Percentiles rank a stretch among this genome's conserved stretches.
phyloP scores from a whole-genome alignment of 192 early-diverging fungal genomes.

The Helicostylum pulchrum region DNA sequence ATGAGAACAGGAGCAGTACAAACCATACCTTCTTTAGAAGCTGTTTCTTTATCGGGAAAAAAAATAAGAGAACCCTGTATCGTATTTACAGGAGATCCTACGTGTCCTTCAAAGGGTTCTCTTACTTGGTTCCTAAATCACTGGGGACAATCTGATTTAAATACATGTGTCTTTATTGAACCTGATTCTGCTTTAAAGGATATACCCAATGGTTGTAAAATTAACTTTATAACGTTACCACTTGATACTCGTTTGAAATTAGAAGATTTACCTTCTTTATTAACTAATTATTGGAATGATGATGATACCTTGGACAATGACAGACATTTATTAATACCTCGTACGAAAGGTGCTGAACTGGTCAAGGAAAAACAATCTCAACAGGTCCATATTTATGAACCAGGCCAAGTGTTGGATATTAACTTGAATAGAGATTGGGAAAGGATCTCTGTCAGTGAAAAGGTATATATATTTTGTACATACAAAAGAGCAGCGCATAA shows the following conservation, averaged over 20 bases:
- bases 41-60: constrained; percentile 31
- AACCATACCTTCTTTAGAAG: constrained; percentile 39
- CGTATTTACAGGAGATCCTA: constrained; percentile 51
- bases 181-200: constrained; percentile 9
- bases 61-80: constrained; percentile 57
- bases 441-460: constrained; percentile 22
- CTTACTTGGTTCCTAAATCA: constrained; percentile 28
- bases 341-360: constrained; percentile 8
- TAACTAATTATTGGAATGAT: constrained; percentile 8
- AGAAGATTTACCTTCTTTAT: constrained; percentile 2
- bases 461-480: too few relatives aligned
- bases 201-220: neutral
- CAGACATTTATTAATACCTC: constrained; percentile 15
- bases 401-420: constrained; percentile 20
- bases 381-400: constrained; percentile 13
- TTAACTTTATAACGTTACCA: constrained; percentile 17
- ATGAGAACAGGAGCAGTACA: constrained; percentile 38
- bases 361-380: constrained; percentile 13
- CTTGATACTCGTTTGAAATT: constrained; percentile 23
- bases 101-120: constrained; percentile 14
- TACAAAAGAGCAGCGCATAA: too few relatives aligned
- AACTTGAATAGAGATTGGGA: constrained; percentile 28
- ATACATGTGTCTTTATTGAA: constrained; percentile 19
- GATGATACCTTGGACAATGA: neutral
- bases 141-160: constrained; percentile 20